Base-by-base conservation (phyloP, 495 filamentous ascomycete genomes). In the Hypoxylon lenormandii region DNA sequence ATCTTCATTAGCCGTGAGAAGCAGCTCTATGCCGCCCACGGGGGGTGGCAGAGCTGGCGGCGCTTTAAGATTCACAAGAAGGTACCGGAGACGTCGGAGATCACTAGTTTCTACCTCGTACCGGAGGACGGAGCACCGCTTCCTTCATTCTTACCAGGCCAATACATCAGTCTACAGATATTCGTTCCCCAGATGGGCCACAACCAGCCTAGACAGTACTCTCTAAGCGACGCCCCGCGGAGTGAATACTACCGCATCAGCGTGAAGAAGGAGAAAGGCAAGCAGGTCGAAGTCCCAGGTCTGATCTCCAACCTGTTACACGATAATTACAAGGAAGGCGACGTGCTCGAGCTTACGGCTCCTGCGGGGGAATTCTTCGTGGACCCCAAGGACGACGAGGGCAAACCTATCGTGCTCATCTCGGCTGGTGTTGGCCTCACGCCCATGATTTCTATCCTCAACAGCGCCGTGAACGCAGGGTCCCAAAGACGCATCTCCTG, bases 311-410 rank as follows among this genome's bases (percentile, higher is more conserved):
- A 92, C 73, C 74, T 91, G 56, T 79, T 93, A 26, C 89, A 92
- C 78, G 84, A 86, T 67, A 70, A 78, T 7, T 83, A 84, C 76
- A 76, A 82, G 5, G 82, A 84, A 30, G 90, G 89, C 43, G 86
- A 89, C 61, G 70, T 78, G 4, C 66, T 92, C 51, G 79, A 87
- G 65, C 80, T 92, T 3, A 88, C 88, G 3, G 88, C 90, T 72
- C 90, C 90, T 5, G 83, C 77, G 37, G 90, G 90, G 30, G 90
- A 91, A 63, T 92, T 92, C 80, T 89, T 84, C 80, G 79, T 90
- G 36, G 81, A 86, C 50, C 66, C 72, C 58, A 77, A 80, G 59
- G 73, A 74, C 43, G 70, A 66, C 33, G 74, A 76, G 60, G 68
- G 53, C 28, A 70, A 67, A 16, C 85, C 86, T 4, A 63, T 93